Base-by-base conservation (phyloP, 129 eudicot genomes). In the Escallonia herrerae region DNA sequence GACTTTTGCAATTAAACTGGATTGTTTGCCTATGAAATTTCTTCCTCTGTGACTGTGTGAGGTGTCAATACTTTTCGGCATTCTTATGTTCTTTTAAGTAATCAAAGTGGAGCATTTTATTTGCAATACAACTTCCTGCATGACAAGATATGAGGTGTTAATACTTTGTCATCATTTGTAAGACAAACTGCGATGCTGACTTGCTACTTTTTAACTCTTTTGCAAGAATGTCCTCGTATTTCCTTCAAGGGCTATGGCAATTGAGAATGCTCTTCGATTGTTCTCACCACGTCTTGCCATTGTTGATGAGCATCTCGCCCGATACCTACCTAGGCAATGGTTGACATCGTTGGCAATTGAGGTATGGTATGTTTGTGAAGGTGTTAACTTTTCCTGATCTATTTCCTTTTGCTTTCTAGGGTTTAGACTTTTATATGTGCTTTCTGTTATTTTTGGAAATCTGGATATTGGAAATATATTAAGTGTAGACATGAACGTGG, bases 231-330 rank as follows among this genome's bases (percentile, higher is more conserved):
- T 93, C 74, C 87, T 88, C 67, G 83, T 93, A 52, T 88, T 93
- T 77, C 98, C 98, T 81, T 93, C 98, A 58, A 93, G 98, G 79
- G 81, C 89, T 68, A 91, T 83, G 51, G 98, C 96, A 38, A 93
- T 93, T 38, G 98, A 93, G 81, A 88, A 90, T 66, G 83, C 89
- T 63, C 76, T 93, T 43, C 91, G 96, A 37, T 63, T 93, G 74
- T 89, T 93, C 71, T 77, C 87, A 48, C 98, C 98, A n/a, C 81
- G 82, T 47, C 96, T 93, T 58, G 98, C 98, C 69, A 86, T 93
- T 73, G 91, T 93, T 70, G 98, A 93, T 80, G 98, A 93, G 72
- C 95, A 86, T 70, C 72, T 93, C 74, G 74, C 87, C 56, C 65
- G 90, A 33, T 70, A 88, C 74, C 78, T 93, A 58, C 98, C 98